Base-by-base conservation (phyloP, 768 basidiomycete species). In the Mycena rosella region DNA sequence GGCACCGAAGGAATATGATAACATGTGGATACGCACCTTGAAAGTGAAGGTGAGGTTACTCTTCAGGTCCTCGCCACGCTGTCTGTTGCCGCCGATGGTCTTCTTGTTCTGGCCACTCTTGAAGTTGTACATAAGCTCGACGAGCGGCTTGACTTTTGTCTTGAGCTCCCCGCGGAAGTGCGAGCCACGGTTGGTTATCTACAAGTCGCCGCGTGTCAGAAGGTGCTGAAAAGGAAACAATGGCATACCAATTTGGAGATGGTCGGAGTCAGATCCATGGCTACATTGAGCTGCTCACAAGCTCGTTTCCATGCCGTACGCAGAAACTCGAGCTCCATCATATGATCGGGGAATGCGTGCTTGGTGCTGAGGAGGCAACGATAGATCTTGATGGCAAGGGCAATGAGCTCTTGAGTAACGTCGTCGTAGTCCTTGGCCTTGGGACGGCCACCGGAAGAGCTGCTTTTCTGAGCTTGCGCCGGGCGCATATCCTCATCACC, bases 371-470 rank as follows among this genome's bases (percentile, higher is more conserved):
- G 11, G 17, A 17, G 6, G 62, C 54, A 48, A 30, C 63, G 65
- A 11, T 44, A 60, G 24, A 26, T 0, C 13, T 20, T 11, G 44
- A 67, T 65, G 5, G 60, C 57, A 1, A 36, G 2, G 0, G 20
- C 27, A 3, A 60, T 5, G 1, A 26, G 6, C 22, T 71, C 69
- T 26, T 64, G 40, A 18, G 49, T 59, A 29, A 17, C 22, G 8
- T 63, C 59, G 40, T 65, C 65, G 27, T 26, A 57, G 58, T 71
- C 69, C 63, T 57, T 71, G 22, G 65, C 60, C 51, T 40, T 59
- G 18, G 65, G 34, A 10, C 65, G 66, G 10, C 42, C 18, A 40
- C 7, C 17, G 17, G 38, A 6, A 14, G 34, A 17, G 5, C 22
- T 24, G 27, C 40, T 45, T 2, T 38, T 32, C 36, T 29, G 38